These are phyloP conservation scores for Hypoxylon rubiginosum DNA, from an alignment of 2,329 filamentous ascomycete species.

Conservation along the genomic window DNA sequence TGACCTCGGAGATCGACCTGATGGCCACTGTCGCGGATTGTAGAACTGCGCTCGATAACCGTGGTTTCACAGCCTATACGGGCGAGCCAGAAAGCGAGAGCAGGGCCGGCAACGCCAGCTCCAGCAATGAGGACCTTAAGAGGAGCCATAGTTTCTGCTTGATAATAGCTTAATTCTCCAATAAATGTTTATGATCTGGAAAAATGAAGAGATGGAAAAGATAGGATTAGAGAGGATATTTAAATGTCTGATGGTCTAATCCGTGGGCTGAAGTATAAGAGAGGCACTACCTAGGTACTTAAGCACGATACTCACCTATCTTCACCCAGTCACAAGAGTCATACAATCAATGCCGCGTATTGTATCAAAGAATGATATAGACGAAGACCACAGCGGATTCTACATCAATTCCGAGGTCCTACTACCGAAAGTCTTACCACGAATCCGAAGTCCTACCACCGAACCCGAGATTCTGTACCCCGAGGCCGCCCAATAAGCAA, in stretches of 20 bases:
- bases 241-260: not conserved
- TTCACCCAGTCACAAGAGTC: too few relatives aligned
- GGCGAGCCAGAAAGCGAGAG: slow-evolving; percentile 50
- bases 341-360: not conserved
- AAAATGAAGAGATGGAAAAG: not conserved
- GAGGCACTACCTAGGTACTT: not conserved
- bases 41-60: slow-evolving; percentile 47
- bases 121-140: slow-evolving; percentile 53
- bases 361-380: not conserved
- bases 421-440: too few relatives aligned
- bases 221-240: not conserved
- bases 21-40: slow-evolving; percentile 49
- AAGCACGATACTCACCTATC: not conserved
- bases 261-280: not conserved
- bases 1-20: slow-evolving; percentile 56
- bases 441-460: not conserved
- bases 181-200: not conserved
- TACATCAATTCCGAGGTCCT: not conserved
- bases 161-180: not conserved
- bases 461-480: not conserved
- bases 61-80: slow-evolving; percentile 45
- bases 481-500: not conserved
- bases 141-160: slow-evolving; percentile 36
- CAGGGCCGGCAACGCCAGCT: slow-evolving; percentile 45
- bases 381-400: not conserved